Base-by-base conservation (phyloP, 192 early-diverging fungal species). In the Mortierella hygrophila region DNA sequence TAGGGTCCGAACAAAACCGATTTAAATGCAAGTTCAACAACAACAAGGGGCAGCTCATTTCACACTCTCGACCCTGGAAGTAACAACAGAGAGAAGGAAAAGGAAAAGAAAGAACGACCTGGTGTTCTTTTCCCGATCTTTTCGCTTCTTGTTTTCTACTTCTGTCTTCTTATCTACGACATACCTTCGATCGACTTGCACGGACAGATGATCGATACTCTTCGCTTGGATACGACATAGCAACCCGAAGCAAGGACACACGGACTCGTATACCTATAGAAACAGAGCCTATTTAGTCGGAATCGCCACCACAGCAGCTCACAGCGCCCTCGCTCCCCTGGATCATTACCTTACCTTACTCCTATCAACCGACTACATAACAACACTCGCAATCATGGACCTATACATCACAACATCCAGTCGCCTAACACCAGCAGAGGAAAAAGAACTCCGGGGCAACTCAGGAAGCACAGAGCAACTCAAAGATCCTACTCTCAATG, bases 391-490 rank as follows among this genome's bases (percentile, higher is more conserved):
- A 69, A 32, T 60, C 20, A 79, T 85, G 77, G 74, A 79, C 37
- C 20, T 76, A 18, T 76, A 69, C 21, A 79, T 79, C 52, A 54
- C 71, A 29, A 79, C 73, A 38, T 72, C 82, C 35, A 79, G 74
- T 65, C 77, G 77, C 2, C 69, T 76, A 40, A 65, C 82, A 18
- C 74, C 68, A 44, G 32, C 40, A 41, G 82, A 85, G 65, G 74
- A 79, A 68, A 35, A 35, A n/a, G 77, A 79, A n/a, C 74, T 85
- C 6, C 49, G 57, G 11, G 46, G 26, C n/a, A 32, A 32, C 57
- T 47, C 79, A 10, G 29, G 20, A 70, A 46, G 52, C 21, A 23
- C 40, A 49, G 72, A 52, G 1, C 42, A 29, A 42, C 23, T 38
- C 44, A 29, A 49, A 29, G 8, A 44, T 52, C 37, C 18, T 46